Evolutionary conservation across 1,284 basidiomycete genomes (phyloP), one percentile per base, ranked within the genome.

Genomic region (Ganoderma resinaceum): DNA sequence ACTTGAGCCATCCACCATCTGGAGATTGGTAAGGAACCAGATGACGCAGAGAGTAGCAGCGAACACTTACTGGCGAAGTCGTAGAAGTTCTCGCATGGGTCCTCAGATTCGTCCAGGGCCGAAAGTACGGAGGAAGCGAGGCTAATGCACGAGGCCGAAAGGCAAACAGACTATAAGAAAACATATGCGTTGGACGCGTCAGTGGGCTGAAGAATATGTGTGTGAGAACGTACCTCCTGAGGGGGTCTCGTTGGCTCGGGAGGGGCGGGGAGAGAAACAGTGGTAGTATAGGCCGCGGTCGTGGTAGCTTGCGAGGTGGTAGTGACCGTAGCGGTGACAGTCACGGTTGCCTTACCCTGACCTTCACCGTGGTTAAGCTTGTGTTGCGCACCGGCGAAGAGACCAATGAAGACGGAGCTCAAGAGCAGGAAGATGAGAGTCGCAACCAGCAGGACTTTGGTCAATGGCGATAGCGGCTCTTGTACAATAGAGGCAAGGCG

Each of bases 71-170:
- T 95, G 20, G 95, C 89, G 81, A 93, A 99, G 71, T 92, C 87
- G 79, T 97, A 98, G 79, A 99, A 99, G 81, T 97, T 92, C 74
- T 98, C 94, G 81, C 97, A 99, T 0, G 97, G 97, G 79, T 99
- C 95, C 73, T 93, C 86, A 3, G 90, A 85, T 16, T 87, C 86
- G 79, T 99, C 96, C 60, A 99, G 82, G 2, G 90, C 90, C 31
- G 90, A 88, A 33, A 99, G 83, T 68, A 99, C 92, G 1, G 90
- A 87, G 2, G 95, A 92, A 4, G 97, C 91, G 16, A 97, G 86
- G 58, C 91, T 82, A 63, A 99, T 92, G 77, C 97, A 99, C 70
- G 92, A 88, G 20, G 92, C 78, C 8, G 93, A 90, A 46, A 93
- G 82, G 82, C 97, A 99, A 6, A 88, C 78, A 66, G 87, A 82